These are phyloP conservation scores for Ophiostoma piceae DNA, from an alignment of 2,329 filamentous ascomycete species.

Conservation along the genomic window DNA sequence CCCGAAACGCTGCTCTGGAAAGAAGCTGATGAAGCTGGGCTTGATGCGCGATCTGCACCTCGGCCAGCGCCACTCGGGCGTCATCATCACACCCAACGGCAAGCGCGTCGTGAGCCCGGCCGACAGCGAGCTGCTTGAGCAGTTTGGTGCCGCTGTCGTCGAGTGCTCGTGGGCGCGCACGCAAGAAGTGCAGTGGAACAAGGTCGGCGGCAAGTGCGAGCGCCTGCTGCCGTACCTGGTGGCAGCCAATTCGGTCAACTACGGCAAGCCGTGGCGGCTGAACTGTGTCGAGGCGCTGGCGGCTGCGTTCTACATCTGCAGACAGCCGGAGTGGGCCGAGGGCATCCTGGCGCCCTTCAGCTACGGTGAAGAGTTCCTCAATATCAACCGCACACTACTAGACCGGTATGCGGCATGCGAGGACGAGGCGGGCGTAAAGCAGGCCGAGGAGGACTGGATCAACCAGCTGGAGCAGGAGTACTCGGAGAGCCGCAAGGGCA, in stretches of 20 bases:
- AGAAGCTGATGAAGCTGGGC: conserved; percentile 84
- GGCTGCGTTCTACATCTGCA: conserved; percentile 88
- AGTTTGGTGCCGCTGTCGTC: conserved; percentile 89
- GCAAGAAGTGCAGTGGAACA: conserved; percentile 81
- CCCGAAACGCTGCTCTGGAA: conserved; percentile 91
- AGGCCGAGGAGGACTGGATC: conserved; percentile 81
- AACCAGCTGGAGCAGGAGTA: conserved; percentile 87
- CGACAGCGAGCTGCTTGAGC: conserved; percentile 74
- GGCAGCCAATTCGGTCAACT: conserved; percentile 94
- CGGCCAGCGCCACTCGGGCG: conserved; percentile 84
- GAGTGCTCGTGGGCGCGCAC: conserved; percentile 96
- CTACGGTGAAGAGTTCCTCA: conserved; percentile 81
- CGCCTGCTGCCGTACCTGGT: conserved; percentile 88
- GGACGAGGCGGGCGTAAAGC: conserved; percentile 77
- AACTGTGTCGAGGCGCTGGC: conserved; percentile 96
- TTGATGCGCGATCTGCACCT: conserved; percentile 90
- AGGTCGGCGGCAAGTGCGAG: conserved; percentile 91
- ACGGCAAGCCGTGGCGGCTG: conserved; percentile 87
- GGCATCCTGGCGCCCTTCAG: conserved; percentile 77
- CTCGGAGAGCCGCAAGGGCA: conserved; percentile 61
- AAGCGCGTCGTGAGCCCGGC: conserved; percentile 79
- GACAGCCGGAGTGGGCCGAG: conserved; percentile 84
- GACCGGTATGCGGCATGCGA: conserved; percentile 79
- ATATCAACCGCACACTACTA: conserved; percentile 80
- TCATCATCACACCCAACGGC: conserved; percentile 93